Conservation (phyloP, 495 filamentous ascomycete genomes). For the Astrothelium subdiscretum region DNA sequence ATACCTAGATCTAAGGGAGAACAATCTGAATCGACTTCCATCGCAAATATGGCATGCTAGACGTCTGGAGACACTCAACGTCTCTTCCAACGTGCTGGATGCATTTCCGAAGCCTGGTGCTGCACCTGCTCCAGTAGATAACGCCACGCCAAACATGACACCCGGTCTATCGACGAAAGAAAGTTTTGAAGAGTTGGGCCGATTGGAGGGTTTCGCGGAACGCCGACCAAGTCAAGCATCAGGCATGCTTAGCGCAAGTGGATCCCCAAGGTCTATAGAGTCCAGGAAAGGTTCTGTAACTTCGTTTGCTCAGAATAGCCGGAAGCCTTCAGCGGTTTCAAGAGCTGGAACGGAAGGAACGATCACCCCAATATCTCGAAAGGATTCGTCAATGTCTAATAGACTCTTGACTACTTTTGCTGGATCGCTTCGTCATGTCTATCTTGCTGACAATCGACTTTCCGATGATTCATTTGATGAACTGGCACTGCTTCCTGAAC, state of each 20-base stretch:
- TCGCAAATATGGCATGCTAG: conserved; percentile 87
- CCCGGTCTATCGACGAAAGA: conserved; percentile 45
- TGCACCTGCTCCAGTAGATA: conserved; percentile 10
- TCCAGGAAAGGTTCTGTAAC: conserved; percentile 69
- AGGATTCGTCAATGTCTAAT: conserved; percentile 75
- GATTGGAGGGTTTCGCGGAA: conserved; percentile 48
- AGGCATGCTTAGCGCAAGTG: conserved; percentile 59
- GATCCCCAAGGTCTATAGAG: conserved; percentile 46
- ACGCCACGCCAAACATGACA: conserved; percentile 38
- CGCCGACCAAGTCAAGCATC: conserved; percentile 81
- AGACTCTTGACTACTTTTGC: conserved; percentile 74
- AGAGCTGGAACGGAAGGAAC: conserved; percentile 47
- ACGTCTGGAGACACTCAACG: conserved; percentile 81
- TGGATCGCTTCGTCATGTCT: conserved; percentile 67
- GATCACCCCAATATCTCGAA: conserved; percentile 52
- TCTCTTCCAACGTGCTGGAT: conserved; percentile 85
- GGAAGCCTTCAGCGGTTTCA: conserved; percentile 78
- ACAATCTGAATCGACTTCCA: conserved; percentile 79
- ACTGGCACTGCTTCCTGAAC: conserved; percentile 65
- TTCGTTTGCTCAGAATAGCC: conserved; percentile 60
- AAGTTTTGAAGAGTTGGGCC: conserved; percentile 65
- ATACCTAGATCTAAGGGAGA: conserved; percentile 77
- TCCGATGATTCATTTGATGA: conserved; percentile 92
- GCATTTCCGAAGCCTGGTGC: conserved; percentile 65
- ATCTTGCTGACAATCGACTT: conserved; percentile 85